Evolutionary conservation across 495 filamentous ascomycete species (phyloP), one percentile per base, ranked within the genome.

Genomic region (Talaromyces thailandensis): DNA sequence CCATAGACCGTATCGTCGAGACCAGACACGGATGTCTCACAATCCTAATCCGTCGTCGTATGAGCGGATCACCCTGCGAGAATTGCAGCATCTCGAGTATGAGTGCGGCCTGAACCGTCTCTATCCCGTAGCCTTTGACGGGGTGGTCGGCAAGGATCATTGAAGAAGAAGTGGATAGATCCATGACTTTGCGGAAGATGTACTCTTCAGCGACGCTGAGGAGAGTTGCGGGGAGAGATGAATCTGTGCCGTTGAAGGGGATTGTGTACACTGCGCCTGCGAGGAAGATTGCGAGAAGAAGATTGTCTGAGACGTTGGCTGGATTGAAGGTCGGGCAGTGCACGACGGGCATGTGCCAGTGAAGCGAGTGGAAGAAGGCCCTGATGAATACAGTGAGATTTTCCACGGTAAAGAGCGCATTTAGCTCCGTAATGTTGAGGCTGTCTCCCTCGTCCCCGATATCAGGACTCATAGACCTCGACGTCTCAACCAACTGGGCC

Each of bases 81-180:
- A 75, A 75, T 50, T 77, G 75, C 26, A 77, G 69, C 71, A 77
- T 76, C 55, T 75, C 73, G 21, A 76, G 73, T 8, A 77, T 75
- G 0, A 77, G 63, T 24, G 73, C 73, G 35, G 67, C 68, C 63
- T 77, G 75, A 8, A 77, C 61, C 16, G 70, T 31, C 32, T 77
- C 72, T 2, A 76, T 63, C 2, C 64, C 70, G 2, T 70, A 61
- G 8, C 64, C 31, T 2, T 65, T 50, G n/a, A 56, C 28, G 5
- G 37, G 57, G 6, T 58, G 61, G 18, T 71, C 64, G 18, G 62
- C 64, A 1, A 64, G 51, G 1, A 61, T 48, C 18, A 62, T 24
- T n/a, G n/a, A n/a, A n/a, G n/a, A n/a, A 8, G 48, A 16, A 4
- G 63, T 63, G 11, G 70, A 70, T 28, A 73, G 53, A 48, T 65